Base-by-base conservation (phyloP, 345 rosid species). In the Camelina sativa region DNA sequence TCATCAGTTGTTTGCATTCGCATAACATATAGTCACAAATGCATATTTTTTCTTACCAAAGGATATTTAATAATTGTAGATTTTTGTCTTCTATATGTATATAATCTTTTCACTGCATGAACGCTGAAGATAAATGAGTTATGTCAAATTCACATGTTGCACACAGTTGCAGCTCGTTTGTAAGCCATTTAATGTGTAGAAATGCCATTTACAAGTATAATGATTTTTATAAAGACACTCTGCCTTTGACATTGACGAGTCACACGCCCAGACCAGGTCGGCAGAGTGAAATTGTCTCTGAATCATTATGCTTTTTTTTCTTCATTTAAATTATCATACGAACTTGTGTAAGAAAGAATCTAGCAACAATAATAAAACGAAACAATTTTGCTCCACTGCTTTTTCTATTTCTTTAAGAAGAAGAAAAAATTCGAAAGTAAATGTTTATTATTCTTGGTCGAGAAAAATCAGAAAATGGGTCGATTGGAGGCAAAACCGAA, bases 231-330 rank as follows among this genome's bases (percentile, higher is more conserved):
- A 4, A 28, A 28, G 30, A 28, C 30, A 28, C 30, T 28, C 30
- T 28, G 30, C 30, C 30, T 28, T 28, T 28, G 30, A 28, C 30
- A 28, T 28, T 28, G n/a, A 54, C 52, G 37, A 25, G 62, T 67
- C 47, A 50, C 46, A 50, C 22, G 41, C 41, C 8, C 11, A 57
- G 8, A 32, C 22, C 3, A 8, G 11, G 38, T 55, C 12, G 40
- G 61, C 61, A 56, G 61, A 56, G 12, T 56, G 61, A 56, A 40
- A 10, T 25, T 68, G 28, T 40, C 52, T n/a, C 1, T 69, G 37
- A 46, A 13, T 19, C 65, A 58, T 56, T 20, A 34, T 34, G 17
- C 7, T 12, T 55, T 7, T 69, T 54, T 12, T 37, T n/a, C n/a
- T 34, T 34, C 8, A 6, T 34, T 34, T 34, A 15, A n/a, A 1